Conservation (phyloP, 257 asterid genomes). For the Striga asiatica region DNA sequence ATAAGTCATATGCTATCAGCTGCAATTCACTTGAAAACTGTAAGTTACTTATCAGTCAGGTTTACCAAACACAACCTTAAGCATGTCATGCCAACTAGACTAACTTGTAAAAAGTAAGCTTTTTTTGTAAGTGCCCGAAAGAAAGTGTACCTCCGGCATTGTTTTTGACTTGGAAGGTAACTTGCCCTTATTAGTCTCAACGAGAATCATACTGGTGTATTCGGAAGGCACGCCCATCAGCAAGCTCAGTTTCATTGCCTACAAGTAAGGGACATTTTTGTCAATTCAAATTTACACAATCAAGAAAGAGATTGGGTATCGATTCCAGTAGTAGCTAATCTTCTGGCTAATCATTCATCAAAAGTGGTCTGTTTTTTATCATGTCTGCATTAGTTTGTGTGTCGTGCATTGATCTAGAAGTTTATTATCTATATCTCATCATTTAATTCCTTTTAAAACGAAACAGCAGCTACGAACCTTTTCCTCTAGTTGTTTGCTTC, state of each 20-base stretch:
- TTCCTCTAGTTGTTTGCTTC: constrained; percentile 52
- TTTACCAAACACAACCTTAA: too few species aligned
- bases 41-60: too few species aligned
- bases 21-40: too few species aligned
- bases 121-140: background rate
- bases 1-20: too few species aligned
- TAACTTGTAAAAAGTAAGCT: too few species aligned
- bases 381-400: background rate
- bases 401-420: background rate
- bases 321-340: background rate
- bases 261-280: background rate
- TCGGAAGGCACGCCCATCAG: constrained; percentile 61
- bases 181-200: constrained; percentile 35
- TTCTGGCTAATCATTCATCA: too few species aligned
- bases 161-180: constrained; percentile 24
- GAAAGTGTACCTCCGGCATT: constrained; percentile 36
- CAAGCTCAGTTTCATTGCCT: constrained; percentile 66
- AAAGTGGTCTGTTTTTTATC: too few species aligned
- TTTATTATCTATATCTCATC: background rate
- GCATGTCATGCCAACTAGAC: too few species aligned
- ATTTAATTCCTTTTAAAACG: background rate
- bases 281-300: constrained; percentile 5
- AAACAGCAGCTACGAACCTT: constrained; percentile 35
- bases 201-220: constrained; percentile 46
- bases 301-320: background rate